Evolutionary conservation across 192 early-diverging fungal genomes (phyloP), one percentile per base, ranked within the genome.

Genomic region (Phycomyces blakesleeanus): DNA sequence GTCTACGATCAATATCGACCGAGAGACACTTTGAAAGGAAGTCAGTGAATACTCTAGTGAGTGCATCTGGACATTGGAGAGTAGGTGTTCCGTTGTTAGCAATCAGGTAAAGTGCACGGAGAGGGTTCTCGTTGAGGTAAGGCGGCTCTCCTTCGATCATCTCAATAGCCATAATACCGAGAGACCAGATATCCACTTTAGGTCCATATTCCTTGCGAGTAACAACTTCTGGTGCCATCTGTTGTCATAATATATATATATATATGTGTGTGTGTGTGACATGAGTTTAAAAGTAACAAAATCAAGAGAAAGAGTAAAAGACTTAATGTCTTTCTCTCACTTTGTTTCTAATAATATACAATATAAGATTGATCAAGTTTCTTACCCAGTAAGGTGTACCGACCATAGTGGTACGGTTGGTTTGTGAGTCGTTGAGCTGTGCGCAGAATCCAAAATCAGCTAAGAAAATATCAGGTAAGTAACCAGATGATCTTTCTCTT

Each of bases 401-500:
- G 5, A 85, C 90, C 82, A 89, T 88, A 3, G 87, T 92, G 10
- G 86, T 86, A 25, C 91, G 82, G 68, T 91, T 92, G 53, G 82
- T 78, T 65, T 85, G 82, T 59, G 78, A 83, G 62, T 86, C 89
- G 12, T 83, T 83, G 27, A 93, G 80, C 71, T 90, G 86, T 8
- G 92, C 93, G 63, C 90, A 93, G 72, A 93, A 94, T 2, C 93
- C 93, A 78, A 94, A 94, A 74, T 94, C 93, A 54, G 88, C 71
- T 73, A 60, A n/a, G 0, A 37, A 39, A 57, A 57, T 34, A 34
- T 34, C 29, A 34, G 29, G 29, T 40, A 40, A 40, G 22, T 5
- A 34, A 34, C 29, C 29, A 34, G 29, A 34, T 34, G 29, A 34
- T 34, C 29, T 34, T 34, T n/a, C n/a, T n/a, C n/a, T n/a, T n/a